Evolutionary conservation across 2,329 filamentous ascomycete genomes (phyloP).

Genomic region (Cladosporium sp.): DNA sequence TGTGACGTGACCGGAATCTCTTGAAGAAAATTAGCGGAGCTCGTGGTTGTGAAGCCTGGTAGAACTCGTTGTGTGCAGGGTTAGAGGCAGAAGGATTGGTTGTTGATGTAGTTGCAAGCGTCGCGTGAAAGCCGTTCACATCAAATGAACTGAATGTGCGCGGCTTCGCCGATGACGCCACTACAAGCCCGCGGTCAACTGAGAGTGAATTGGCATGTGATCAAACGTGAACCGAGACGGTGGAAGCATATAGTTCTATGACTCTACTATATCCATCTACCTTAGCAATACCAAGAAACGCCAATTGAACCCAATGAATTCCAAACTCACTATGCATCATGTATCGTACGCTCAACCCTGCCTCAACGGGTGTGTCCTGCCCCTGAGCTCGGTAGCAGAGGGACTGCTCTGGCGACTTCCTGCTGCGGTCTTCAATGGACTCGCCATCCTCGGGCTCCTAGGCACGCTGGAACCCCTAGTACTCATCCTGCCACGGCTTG

Average conservation of each 20-base stretch:
- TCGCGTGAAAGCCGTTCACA: not conserved
- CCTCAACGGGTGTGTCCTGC: conserved; percentile 16
- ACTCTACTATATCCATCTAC: conserved; percentile 1
- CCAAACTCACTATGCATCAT: not conserved
- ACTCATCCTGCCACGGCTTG: conserved; percentile 35
- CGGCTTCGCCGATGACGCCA: not conserved
- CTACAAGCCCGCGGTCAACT: not conserved
- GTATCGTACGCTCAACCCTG: not conserved
- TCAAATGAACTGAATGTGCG: too few species aligned
- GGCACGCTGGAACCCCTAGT: conserved; percentile 40
- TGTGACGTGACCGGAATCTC: too few species aligned
- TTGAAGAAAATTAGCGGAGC: too few species aligned
- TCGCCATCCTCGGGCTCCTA: conserved; percentile 36
- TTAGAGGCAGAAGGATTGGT: not conserved
- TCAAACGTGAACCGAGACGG: not conserved
- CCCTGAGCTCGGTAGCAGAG: conserved; percentile 27
- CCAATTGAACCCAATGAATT: not conserved
- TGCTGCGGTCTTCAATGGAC: conserved; percentile 33
- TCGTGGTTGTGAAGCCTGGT: too few species aligned
- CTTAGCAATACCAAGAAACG: not conserved
- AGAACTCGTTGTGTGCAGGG: too few species aligned
- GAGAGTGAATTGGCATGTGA: too few species aligned
- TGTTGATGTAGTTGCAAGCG: too few species aligned
- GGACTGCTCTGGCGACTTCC: conserved; percentile 35
- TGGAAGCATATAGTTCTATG: not conserved